Conservation (phyloP, 1,284 basidiomycete species). For the Pseudozyma tsukubaensis region DNA sequence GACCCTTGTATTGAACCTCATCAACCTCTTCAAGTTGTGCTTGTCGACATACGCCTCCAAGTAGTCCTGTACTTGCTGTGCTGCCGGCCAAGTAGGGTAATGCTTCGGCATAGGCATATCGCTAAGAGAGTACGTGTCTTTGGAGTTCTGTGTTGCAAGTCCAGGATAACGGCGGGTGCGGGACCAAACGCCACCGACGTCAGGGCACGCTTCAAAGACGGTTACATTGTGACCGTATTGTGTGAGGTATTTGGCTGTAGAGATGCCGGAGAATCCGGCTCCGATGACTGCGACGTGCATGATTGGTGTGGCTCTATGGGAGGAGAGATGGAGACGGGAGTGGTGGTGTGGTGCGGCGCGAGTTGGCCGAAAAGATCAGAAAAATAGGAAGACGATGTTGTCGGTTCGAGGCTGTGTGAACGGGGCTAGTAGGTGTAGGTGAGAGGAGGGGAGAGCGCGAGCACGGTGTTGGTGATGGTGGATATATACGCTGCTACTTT, state of each 20-base stretch:
- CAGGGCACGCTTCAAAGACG: slow-evolving; percentile 41
- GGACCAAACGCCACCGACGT: slow-evolving; percentile 54
- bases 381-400: not conserved
- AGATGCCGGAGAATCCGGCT: slow-evolving; percentile 51
- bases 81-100: slow-evolving; percentile 58
- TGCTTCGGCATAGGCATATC: slow-evolving; percentile 59
- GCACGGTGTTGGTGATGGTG: too few relatives aligned
- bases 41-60: slow-evolving; percentile 50
- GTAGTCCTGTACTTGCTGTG: slow-evolving; percentile 60
- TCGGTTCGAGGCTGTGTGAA: not conserved
- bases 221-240: slow-evolving; percentile 51
- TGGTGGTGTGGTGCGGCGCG: not conserved
- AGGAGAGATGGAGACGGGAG: not conserved
- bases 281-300: slow-evolving; percentile 52
- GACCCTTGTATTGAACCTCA: slow-evolving; percentile 46
- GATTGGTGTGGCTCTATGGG: not conserved
- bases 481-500: too few relatives aligned
- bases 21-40: slow-evolving; percentile 38
- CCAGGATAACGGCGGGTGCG: slow-evolving; percentile 54
- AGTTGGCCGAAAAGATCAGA: not conserved
- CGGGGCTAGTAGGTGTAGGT: too few relatives aligned
- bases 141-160: slow-evolving; percentile 59
- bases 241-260: slow-evolving; percentile 47
- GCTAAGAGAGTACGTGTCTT: slow-evolving; percentile 57
- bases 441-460: too few relatives aligned